Base-by-base conservation (phyloP, 2,329 filamentous ascomycete genomes). In the Alternaria panax region DNA sequence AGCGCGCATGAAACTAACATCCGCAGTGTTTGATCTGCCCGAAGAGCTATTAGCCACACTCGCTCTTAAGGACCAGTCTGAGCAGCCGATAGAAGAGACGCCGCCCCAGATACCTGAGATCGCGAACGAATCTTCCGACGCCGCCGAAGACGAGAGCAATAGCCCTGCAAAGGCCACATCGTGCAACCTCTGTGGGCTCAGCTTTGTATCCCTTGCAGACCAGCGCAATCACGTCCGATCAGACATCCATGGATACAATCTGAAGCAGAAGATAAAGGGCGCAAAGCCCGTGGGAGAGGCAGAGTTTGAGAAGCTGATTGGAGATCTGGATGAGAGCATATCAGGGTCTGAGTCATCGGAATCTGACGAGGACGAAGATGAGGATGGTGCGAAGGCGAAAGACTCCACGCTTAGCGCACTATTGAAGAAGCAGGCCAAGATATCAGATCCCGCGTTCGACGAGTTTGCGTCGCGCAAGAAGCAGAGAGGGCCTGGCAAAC, bases 201-300 rank as follows among this genome's bases (percentile, higher is more conserved):
- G 85, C 5, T 97, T 96, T 70, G 73, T 84, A 30, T 89, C 85
- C 9, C 84, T 96, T 7, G 84, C 88, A 61, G 94, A 98, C 62
- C 94, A 98, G 75, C 87, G 92, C 62, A 86, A 87, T 59, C 95
- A 99, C 79, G 88, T 92, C 58, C 91, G 92, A 70, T 97, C 94
- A 9, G 95, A 99, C 73, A 84, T 96, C 48, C 95, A 99, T 77
- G 87, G 90, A 65, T 99, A 97, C 80, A 99, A 99, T 75, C 80
- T 98, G 62, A 98, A 97, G 79, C 91, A 94, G 75, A 96, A 92
- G 81, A 81, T 97, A 57, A 88, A 92, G 46, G 92, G 92, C 0
- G 84, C 85, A 58, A 85, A 84, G 9, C 80, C 91, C 0, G 90
- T 97, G 1, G 87, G 87, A 1, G 95, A 99, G 73, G 77, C 75